Evolutionary conservation across 805 yeast species (phyloP), one percentile per base, ranked within the genome.

Genomic region (Saturnispora serradocipensis): DNA sequence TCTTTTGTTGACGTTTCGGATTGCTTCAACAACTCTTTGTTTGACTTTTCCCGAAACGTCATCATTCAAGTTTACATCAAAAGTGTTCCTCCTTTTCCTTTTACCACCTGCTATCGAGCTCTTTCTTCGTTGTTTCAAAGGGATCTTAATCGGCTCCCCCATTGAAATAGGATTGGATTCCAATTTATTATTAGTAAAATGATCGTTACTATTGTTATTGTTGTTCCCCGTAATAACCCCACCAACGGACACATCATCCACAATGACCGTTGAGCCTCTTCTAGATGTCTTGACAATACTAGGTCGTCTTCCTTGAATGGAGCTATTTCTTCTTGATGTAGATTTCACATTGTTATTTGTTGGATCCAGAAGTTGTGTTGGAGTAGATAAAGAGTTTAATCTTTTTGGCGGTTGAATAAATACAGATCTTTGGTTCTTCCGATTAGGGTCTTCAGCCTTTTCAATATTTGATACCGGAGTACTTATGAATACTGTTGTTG

Each of bases 181-280:
- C 7, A 16, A 5, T 16, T 10, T 22, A 11, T n/a, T 15, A 10
- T 11, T 20, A 35, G 8, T 15, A 5, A 11, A n/a, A 9, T 8
- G 13, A 38, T 18, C 16, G 13, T 38, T 38, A 16, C 24, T 20
- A 4, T 16, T 22, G 11, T n/a, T 7, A 9, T 13, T 22, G 5
- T n/a, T 24, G 35, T 39, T 48, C 24, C 50, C 50, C 8, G 46
- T 48, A 13, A 48, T 48, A 27, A 48, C 50, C 32, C 66, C 59
- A 7, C 58, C 59, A 20, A 57, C 55, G 27, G 67, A 62, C 1
- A 69, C 63, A 9, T 57, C 53, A 2, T 51, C 55, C 32, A 48
- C 50, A 20, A n/a, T 35, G n/a, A 49, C 50, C 2, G 43, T 13
- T 9, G 46, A 42, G 10, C 53, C 52, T 25, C 53, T 36, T 24